Base-by-base conservation (phyloP, 1,284 basidiomycete species). In the Kalmanozyma brasiliensis region DNA sequence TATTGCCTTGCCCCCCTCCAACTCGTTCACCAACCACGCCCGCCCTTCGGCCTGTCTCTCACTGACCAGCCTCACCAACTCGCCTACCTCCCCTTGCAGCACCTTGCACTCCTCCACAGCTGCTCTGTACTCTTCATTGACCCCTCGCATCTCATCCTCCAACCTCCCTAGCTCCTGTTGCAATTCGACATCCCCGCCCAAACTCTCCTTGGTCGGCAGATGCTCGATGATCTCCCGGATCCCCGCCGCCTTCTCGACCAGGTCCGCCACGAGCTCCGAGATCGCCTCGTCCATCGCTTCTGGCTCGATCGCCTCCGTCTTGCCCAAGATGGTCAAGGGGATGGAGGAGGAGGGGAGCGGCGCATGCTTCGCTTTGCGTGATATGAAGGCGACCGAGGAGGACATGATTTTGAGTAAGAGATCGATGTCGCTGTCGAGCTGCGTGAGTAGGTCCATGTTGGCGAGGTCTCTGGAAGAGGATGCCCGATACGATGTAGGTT, bases 321-420 rank as follows among this genome's bases (percentile, higher is more conserved):
- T 70, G 6, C 74, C 74, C 1, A 72, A 45, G 9, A 72, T 47
- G 3, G 72, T 74, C 9, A 77, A 49, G 0, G 74, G 74, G 3
- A 77, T 42, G n/a, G 44, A 29, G 8, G 72, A 52, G 7, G 51
- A 37, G 4, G 73, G 72, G 0, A 71, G 43, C 10, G 48, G 36
- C 6, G 40, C 16, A 37, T 77, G 74, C 23, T 45, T 43, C 13
- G 74, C 65, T 49, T 77, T 77, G 33, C 74, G 72, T 0, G 74
- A 77, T 14, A 70, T 58, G 52, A 59, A 77, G 0, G 74, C 73
- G 32, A 74, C 56, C 1, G 73, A 71, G 0, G 74, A 74, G 1
- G 74, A 74, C 74, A 77, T 77, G 47, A 77, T 70, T 36, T 68
- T 62, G 37, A 77, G 60, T 1, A 77, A 59, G n/a, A 71, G 57